Conservation (phyloP, 2,329 filamentous ascomycete species). For the Metarhizium album region DNA sequence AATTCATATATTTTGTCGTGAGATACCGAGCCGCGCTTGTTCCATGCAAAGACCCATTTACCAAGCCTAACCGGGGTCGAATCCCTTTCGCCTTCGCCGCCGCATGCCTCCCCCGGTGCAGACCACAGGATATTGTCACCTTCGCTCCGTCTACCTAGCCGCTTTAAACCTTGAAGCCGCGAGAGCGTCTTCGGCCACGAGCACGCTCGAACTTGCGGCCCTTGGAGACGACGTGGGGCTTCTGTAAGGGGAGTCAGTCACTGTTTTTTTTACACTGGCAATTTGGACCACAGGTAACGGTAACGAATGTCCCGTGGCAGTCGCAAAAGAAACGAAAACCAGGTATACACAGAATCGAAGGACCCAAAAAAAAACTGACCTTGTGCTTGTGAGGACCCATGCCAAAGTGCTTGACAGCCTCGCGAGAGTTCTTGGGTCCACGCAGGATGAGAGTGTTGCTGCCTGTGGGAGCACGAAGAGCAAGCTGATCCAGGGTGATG, state of each 20-base stretch:
- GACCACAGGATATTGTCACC: slow-evolving; percentile 2
- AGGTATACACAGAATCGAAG: not conserved
- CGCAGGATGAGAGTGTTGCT: slow-evolving; percentile 95
- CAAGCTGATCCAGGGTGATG: slow-evolving; percentile 94
- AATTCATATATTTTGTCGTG: slow-evolving; percentile 24
- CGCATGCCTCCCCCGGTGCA: slow-evolving; percentile 1
- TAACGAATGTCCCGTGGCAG: too few species aligned
- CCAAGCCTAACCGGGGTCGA: slow-evolving; percentile 19
- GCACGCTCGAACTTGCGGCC: slow-evolving; percentile 99
- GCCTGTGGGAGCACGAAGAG: slow-evolving; percentile 87
- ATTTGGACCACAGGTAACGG: not conserved
- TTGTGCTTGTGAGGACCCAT: slow-evolving; percentile 97
- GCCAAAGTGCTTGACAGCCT: slow-evolving; percentile 99
- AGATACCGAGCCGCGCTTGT: slow-evolving; percentile 39
- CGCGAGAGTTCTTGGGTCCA: slow-evolving; percentile 95
- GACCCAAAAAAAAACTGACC: slow-evolving; percentile 39
- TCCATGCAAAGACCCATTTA: slow-evolving; percentile 28
- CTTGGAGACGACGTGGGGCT: slow-evolving; percentile 96
- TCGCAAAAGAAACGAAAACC: too few species aligned
- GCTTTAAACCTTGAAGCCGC: slow-evolving; percentile 99
- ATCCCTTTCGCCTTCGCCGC: slow-evolving; percentile 14
- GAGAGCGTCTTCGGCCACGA: slow-evolving; percentile 95
- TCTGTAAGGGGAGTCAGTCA: slow-evolving; percentile 40
- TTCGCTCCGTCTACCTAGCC: slow-evolving; percentile 12
- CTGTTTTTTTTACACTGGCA: not conserved